Conservation (phyloP, 2,329 filamentous ascomycete genomes). For the Cytospora chrysosperma region DNA sequence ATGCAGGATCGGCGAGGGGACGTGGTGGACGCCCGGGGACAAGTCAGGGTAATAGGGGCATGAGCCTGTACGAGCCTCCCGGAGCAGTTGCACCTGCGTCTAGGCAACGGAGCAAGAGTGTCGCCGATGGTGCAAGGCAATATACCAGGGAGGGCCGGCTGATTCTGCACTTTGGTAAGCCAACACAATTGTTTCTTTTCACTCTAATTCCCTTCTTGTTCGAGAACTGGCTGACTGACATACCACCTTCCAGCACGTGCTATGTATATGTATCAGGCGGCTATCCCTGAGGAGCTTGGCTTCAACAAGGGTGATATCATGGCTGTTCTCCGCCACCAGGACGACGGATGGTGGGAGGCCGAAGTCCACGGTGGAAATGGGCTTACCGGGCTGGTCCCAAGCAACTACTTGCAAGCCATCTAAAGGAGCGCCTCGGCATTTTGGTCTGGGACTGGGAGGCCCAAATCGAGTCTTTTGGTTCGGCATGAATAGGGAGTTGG, state of each 20-base stretch:
- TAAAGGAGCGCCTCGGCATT: constrained; percentile 3
- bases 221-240: neutral
- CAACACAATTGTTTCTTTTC: neutral
- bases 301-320: constrained; percentile 92
- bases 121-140: constrained; percentile 78
- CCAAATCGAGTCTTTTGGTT: neutral
- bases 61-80: constrained; percentile 56
- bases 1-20: constrained; percentile 54
- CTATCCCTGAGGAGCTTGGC: constrained; percentile 90
- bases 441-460: neutral
- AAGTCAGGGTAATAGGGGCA: constrained; percentile 45
- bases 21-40: constrained; percentile 51
- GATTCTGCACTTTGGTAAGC: constrained; percentile 91
- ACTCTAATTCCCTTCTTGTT: constrained; percentile 30
- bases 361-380: constrained; percentile 74
- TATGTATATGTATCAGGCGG: constrained; percentile 90
- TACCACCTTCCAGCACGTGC: constrained; percentile 71
- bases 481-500: constrained; percentile 4
- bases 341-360: constrained; percentile 99
- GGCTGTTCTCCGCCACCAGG: constrained; percentile 84
- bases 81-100: constrained; percentile 41
- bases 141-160: constrained; percentile 83
- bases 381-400: constrained; percentile 61
- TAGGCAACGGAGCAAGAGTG: constrained; percentile 73
- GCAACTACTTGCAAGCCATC: constrained; percentile 61